These are phyloP conservation scores for Lyophyllum atratum DNA, from an alignment of 768 basidiomycete genomes.

Conservation along the genomic window DNA sequence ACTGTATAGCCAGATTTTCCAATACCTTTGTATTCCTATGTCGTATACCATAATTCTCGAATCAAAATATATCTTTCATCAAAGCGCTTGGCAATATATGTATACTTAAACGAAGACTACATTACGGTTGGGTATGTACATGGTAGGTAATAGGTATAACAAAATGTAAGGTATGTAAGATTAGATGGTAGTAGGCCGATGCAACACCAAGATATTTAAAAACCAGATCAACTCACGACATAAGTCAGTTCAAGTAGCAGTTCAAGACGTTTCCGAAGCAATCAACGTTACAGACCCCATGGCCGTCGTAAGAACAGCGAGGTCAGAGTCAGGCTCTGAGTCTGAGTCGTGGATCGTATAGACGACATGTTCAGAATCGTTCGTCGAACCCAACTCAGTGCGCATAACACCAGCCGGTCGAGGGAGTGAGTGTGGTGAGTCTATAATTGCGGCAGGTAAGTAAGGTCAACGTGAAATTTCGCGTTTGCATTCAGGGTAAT, in stretches of 20 bases:
- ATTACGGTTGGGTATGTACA: neutral
- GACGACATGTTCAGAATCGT: neutral
- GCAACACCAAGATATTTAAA: neutral
- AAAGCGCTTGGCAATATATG: neutral
- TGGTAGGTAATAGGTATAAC: neutral
- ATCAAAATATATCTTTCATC: neutral
- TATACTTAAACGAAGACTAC: neutral
- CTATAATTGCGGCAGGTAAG: conserved; percentile 19
- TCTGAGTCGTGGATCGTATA: conserved; percentile 20
- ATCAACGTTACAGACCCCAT: conserved; percentile 23
- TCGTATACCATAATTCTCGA: neutral
- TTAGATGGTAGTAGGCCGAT: neutral
- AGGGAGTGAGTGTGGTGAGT: conserved; percentile 32
- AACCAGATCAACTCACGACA: neutral
- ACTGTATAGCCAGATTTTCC: conserved; percentile 11
- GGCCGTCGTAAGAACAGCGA: conserved; percentile 31
- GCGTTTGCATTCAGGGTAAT: neutral
- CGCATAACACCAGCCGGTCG: neutral
- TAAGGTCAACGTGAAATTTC: neutral
- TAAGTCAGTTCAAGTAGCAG: neutral
- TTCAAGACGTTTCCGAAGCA: neutral
- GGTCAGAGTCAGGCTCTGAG: conserved; percentile 33
- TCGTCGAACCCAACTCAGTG: neutral
- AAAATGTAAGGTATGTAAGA: neutral
- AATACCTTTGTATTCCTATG: conserved; percentile 7